These are phyloP conservation scores for Tetradesmus lagerheimii DNA, from an alignment of 139 green algal genomes.

Conservation along the genomic window DNA sequence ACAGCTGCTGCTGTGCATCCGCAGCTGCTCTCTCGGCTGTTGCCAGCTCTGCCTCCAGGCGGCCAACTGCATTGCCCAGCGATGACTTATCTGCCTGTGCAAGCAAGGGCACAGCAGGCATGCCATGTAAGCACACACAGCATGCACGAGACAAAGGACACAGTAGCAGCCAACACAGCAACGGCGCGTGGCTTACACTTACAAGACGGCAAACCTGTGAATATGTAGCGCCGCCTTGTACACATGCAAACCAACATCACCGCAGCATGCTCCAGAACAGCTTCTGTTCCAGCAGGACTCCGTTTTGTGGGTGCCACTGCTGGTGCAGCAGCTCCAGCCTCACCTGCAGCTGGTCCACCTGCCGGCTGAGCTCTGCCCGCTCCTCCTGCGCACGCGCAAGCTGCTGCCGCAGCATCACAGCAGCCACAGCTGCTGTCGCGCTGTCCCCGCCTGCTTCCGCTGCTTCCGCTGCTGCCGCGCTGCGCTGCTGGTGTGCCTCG, in stretches of 20 bases:
- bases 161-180: no score
- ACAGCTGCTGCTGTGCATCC: background rate
- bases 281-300: background rate
- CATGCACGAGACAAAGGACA: background rate
- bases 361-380: background rate
- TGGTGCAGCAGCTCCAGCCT: background rate
- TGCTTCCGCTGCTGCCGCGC: background rate
- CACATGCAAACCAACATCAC: background rate
- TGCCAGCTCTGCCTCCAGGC: constrained; percentile 14
- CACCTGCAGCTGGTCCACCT: constrained; percentile 32
- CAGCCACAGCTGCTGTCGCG: background rate
- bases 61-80: background rate
- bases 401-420: background rate
- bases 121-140: background rate
- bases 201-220: no score
- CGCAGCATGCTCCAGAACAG: no score
- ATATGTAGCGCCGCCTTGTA: no score
- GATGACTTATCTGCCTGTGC: constrained; percentile 26
- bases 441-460: background rate
- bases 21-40: constrained; percentile 15
- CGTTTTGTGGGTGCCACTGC: background rate
- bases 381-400: constrained; percentile 31
- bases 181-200: no score
- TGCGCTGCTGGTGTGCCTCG: constrained; percentile 9
- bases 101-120: background rate